Evolutionary conservation across 352 stramenopile species (phyloP), one percentile per base, ranked within the genome.

Genomic region (Thraustotheca clavata): DNA sequence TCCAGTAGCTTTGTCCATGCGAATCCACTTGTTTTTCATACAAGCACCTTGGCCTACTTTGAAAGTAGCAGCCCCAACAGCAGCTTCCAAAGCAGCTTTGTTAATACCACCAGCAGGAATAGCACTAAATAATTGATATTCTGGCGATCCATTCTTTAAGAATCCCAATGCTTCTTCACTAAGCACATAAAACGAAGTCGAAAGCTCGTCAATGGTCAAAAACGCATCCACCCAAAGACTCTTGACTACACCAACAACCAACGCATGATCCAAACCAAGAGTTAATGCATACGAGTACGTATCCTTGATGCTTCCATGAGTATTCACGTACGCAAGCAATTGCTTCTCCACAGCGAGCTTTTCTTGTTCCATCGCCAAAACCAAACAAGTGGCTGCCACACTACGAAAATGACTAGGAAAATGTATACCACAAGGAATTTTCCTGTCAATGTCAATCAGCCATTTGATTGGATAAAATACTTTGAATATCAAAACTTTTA

Each of bases 1-100:
- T 22, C 78, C 82, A n/a, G 80, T 77, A 27, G 80, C 78, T 68
- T 95, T 94, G 75, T 98, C 89, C 61, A 98, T 89, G 54, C 91
- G 88, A 59, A 98, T 88, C 96, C 96, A 99, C 70, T 96, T 97
- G 77, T 98, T 98, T 79, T 98, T 98, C 91, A 99, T 98, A 73
- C 88, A 97, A 68, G 91, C 95, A 60, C 91, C 92, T 70, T 98
- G 91, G 11, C 95, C 96, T 71, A 99, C 91, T 71, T 98, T 99
- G 67, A 93, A 83, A 12, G 86, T 80, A 24, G 90, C 74, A 22
- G 90, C 86, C 27, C 87, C 83, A 4, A 98, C 83, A 2, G 73
- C 73, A 20, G 72, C 62, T 68, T 98, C 81, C 27, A 98, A 72
- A 27, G 83, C 77, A 40, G 77, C 74, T 59, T 94, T 82, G 22